Conservation (phyloP, 2,329 filamentous ascomycete genomes). For the Aureobasidium sp. region DNA sequence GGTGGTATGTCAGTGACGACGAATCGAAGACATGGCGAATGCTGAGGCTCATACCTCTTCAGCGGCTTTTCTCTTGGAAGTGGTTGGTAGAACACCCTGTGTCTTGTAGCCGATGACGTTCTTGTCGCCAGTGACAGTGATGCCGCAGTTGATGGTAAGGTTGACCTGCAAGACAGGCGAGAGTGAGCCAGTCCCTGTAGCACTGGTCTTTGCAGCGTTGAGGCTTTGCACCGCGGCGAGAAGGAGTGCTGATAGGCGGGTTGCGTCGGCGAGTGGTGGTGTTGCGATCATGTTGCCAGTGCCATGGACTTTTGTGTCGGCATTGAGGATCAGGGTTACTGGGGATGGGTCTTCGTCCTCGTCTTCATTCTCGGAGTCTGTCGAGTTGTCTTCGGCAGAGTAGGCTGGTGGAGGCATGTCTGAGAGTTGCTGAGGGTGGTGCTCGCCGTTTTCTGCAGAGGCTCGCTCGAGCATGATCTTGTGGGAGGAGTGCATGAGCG, state of each 20-base stretch:
- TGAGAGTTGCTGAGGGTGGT: slow-evolving; percentile 14
- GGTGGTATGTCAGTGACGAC: neutral
- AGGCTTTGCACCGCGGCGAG: slow-evolving; percentile 40
- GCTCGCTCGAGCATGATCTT: slow-evolving; percentile 23
- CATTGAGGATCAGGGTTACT: slow-evolving; percentile 44
- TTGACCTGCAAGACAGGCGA: slow-evolving; percentile 42
- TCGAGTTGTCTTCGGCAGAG: neutral
- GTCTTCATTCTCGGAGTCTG: slow-evolving; percentile 18
- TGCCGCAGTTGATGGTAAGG: slow-evolving; percentile 33
- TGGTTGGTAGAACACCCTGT: neutral
- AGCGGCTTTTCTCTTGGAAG: slow-evolving; percentile 21
- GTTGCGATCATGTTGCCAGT: slow-evolving; percentile 46
- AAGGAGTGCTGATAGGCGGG: slow-evolving; percentile 39
- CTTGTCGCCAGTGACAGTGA: slow-evolving; percentile 26
- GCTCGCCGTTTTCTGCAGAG: slow-evolving; percentile 15
- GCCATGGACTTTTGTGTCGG: slow-evolving; percentile 41
- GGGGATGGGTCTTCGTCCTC: slow-evolving; percentile 27
- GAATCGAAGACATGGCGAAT: neutral
- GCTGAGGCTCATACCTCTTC: slow-evolving; percentile 5
- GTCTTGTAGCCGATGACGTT: slow-evolving; percentile 27
- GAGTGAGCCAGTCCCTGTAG: slow-evolving; percentile 34
- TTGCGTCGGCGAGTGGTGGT: slow-evolving; percentile 32
- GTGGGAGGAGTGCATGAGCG: slow-evolving; percentile 21
- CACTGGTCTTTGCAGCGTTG: slow-evolving; percentile 27
- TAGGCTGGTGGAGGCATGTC: slow-evolving; percentile 24